Conservation (phyloP, 805 yeast species). For the Starmera amethionina region DNA sequence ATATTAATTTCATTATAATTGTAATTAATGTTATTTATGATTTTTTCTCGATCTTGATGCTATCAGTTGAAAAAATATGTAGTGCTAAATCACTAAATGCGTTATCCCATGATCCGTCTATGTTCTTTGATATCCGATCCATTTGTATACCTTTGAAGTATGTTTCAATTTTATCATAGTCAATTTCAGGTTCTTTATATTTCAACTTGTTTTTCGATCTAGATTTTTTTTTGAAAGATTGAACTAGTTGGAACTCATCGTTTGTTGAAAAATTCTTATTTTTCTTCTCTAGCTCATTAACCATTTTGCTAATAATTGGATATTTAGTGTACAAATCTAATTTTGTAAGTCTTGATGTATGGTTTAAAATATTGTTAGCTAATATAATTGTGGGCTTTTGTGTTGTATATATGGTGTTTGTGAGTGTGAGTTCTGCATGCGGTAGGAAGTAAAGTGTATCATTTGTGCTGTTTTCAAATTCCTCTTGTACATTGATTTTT, state of each 20-base stretch:
- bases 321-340: constrained; percentile 31
- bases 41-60: no score
- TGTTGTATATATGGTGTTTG: constrained; percentile 28
- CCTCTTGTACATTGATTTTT: constrained; percentile 12
- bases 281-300: constrained; percentile 8
- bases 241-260: constrained; percentile 17
- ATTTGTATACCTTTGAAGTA: constrained; percentile 23
- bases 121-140: constrained; percentile 13
- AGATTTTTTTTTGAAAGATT: constrained; percentile 11
- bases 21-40: no score
- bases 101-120: constrained; percentile 35
- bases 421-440: constrained; percentile 57
- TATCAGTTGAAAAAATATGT: constrained; percentile 19
- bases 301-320: constrained; percentile 32
- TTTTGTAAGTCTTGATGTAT: constrained; percentile 43
- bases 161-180: constrained; percentile 20
- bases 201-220: constrained; percentile 17
- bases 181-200: constrained; percentile 21
- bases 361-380: constrained; percentile 42
- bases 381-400: constrained; percentile 30
- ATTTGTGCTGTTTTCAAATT: constrained; percentile 1
- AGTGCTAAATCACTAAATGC: constrained; percentile 44
- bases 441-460: constrained; percentile 52
- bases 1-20: no score
- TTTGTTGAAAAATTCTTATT: constrained; percentile 3